Evolutionary conservation across 768 basidiomycete species (phyloP).

Genomic region (Plicaturopsis crispa): DNA sequence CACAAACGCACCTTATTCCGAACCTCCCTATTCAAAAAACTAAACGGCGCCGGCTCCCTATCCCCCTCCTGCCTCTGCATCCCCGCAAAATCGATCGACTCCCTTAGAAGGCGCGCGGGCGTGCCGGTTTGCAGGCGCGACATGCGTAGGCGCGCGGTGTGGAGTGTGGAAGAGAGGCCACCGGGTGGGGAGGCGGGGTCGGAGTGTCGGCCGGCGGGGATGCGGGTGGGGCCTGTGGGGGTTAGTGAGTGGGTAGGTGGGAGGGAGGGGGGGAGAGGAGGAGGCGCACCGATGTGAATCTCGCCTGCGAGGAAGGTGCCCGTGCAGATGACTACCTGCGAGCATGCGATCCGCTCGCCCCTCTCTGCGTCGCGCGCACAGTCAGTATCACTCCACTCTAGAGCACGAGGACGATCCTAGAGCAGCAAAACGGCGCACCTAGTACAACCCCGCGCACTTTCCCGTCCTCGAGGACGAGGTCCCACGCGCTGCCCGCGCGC

Average conservation of each 20-base stretch:
- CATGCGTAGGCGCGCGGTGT: slow-evolving; percentile 44
- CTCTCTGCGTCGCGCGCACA: slow-evolving; percentile 44
- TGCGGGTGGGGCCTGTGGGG: no score
- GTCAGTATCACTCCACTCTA: not conserved
- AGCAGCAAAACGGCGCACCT: not conserved
- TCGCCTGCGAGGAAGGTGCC: slow-evolving; percentile 90
- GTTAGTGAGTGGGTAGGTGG: no score
- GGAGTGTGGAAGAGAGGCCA: slow-evolving; percentile 47
- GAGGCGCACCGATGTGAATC: slow-evolving; percentile 83
- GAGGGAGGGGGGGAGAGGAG: no score
- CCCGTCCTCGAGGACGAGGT: slow-evolving; percentile 62
- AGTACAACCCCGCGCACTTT: no score
- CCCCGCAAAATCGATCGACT: slow-evolving; percentile 61
- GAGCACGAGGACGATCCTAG: not conserved
- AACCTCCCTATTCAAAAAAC: slow-evolving; percentile 61
- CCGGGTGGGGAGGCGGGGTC: no score
- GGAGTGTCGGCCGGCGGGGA: no score
- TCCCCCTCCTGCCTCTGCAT: slow-evolving; percentile 67
- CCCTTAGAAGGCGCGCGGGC: slow-evolving; percentile 68
- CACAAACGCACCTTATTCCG: slow-evolving; percentile 40
- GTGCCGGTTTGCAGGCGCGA: slow-evolving; percentile 65
- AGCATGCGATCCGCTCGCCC: slow-evolving; percentile 68
- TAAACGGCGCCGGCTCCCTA: slow-evolving; percentile 58
- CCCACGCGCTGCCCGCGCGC: slow-evolving; percentile 68
- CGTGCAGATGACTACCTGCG: slow-evolving; percentile 82